These are phyloP conservation scores for Vaucheria bursata DNA, from an alignment of 352 stramenopile genomes.

Conservation along the genomic window DNA sequence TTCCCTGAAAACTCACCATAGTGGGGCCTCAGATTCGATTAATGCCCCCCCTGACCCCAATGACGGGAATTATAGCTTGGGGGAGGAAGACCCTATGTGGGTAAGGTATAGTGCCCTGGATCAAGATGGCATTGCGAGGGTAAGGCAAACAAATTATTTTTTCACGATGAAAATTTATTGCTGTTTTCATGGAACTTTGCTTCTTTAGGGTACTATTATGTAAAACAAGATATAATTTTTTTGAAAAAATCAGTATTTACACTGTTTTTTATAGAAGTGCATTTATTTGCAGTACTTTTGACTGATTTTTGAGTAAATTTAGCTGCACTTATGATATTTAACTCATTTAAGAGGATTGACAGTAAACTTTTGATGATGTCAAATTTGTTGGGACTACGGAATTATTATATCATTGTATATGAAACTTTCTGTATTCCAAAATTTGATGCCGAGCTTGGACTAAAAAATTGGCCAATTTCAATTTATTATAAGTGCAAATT, in stretches of 20 bases:
- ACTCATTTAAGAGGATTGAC: no score
- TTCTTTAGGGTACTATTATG: background rate
- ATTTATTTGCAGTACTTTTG: no score
- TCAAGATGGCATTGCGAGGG: slow-evolving; percentile 80
- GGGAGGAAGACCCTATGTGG: slow-evolving; percentile 55
- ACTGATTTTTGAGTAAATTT: no score
- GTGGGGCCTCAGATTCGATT: slow-evolving; percentile 88
- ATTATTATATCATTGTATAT: no score
- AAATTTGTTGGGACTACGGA: no score
- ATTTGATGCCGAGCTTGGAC: no score
- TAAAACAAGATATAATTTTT: background rate
- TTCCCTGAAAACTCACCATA: slow-evolving; percentile 48
- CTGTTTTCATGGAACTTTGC: no score
- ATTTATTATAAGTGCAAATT: no score
- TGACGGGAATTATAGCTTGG: background rate
- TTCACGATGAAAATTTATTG: background rate
- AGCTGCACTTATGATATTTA: no score
- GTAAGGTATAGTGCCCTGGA: slow-evolving; percentile 85
- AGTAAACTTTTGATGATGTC: no score
- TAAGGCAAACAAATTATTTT: slow-evolving; percentile 32
- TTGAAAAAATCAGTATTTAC: background rate
- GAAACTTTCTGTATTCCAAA: no score
- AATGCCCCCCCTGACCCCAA: slow-evolving; percentile 77
- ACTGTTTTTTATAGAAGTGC: background rate
- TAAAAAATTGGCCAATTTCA: no score